These are phyloP conservation scores for Yarrowia porcina DNA, from an alignment of 805 yeast species.

Conservation along the genomic window DNA sequence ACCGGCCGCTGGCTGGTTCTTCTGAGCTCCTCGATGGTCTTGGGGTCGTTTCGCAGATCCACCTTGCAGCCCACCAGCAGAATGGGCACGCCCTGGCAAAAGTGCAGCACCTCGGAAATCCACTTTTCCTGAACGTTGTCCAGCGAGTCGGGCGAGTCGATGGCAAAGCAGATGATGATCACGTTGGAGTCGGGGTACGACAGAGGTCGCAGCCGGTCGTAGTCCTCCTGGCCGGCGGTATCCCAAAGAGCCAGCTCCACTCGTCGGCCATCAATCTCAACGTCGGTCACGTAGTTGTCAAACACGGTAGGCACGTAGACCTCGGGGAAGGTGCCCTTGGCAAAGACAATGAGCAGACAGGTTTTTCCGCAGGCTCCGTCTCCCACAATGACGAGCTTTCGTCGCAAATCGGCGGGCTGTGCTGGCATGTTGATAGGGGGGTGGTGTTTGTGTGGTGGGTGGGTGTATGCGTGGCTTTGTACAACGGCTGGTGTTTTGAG, in stretches of 20 bases:
- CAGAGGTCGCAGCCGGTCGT: conserved; percentile 86
- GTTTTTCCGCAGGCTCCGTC: conserved; percentile 98
- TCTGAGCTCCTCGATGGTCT: conserved; percentile 69
- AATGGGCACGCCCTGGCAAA: conserved; percentile 92
- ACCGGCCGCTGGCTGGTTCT: conserved; percentile 79
- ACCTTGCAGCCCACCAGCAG: conserved; percentile 88
- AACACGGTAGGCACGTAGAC: conserved; percentile 95
- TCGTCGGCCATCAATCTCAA: conserved; percentile 83
- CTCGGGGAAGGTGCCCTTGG: conserved; percentile 88
- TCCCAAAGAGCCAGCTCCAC: conserved; percentile 96
- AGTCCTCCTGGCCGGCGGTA: conserved; percentile 98
- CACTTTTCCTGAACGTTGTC: conserved; percentile 94
- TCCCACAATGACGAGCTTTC: conserved; percentile 86
- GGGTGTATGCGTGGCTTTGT: neutral
- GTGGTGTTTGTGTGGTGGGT: neutral
- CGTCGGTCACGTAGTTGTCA: conserved; percentile 97
- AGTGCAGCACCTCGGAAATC: conserved; percentile 89
- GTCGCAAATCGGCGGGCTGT: conserved; percentile 35
- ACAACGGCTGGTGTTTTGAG: neutral
- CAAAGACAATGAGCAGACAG: conserved; percentile 77
- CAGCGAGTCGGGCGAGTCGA: conserved; percentile 86
- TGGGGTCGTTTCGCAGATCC: conserved; percentile 80
- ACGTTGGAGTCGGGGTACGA: conserved; percentile 92
- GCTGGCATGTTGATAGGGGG: conserved; percentile 23
- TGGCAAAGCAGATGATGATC: conserved; percentile 83